Evolutionary conservation across 371 early-diverging fungal genomes (phyloP), one percentile per base, ranked within the genome.

Genomic region (Rhizopus delemar): DNA sequence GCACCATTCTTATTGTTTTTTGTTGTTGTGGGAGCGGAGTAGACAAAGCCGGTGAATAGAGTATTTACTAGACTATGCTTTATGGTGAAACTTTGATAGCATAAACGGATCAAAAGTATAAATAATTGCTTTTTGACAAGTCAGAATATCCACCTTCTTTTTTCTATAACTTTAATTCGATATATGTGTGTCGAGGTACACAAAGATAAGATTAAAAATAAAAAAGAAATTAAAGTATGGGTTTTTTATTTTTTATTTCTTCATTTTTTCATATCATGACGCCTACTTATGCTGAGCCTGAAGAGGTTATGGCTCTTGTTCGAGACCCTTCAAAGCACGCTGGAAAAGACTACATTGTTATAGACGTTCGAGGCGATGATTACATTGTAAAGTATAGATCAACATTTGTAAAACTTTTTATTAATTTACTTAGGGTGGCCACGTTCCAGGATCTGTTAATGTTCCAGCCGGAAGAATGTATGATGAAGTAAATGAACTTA

Each of bases 301-400:
- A 82, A 41, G 82, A 87, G 43, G 73, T 92, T 28, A 77, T 77
- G n/a, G 57, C 56, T 9, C 65, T 89, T 9, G 53, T 90, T 12
- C 74, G 80, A 45, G 86, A 88, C 65, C 69, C 73, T 29, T 51
- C 78, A 2, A 82, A 82, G 60, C 51, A 64, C 5, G 66, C 86
- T 2, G 81, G 78, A 33, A 77, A 74, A 58, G 90, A 94, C 69
- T 94, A 92, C 61, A 68, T 88, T 29, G 72, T 94, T 36, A 74
- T 94, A 9, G 95, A 94, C 67, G 93, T 93, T 11, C 83, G 95
- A 34, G 90, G 86, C 60, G 78, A 78, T 41, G 95, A 94, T 65
- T 90, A 80, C 63, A 68, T 51, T 22, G 89, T 86, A 84, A 62
- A 52, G 1, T 33, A 56, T 49, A 16, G 45, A 56, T 46, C 11